Evolutionary conservation across 2,329 filamentous ascomycete genomes (phyloP), one percentile per base, ranked within the genome.

Genomic region (Metarhizium guizhouense): DNA sequence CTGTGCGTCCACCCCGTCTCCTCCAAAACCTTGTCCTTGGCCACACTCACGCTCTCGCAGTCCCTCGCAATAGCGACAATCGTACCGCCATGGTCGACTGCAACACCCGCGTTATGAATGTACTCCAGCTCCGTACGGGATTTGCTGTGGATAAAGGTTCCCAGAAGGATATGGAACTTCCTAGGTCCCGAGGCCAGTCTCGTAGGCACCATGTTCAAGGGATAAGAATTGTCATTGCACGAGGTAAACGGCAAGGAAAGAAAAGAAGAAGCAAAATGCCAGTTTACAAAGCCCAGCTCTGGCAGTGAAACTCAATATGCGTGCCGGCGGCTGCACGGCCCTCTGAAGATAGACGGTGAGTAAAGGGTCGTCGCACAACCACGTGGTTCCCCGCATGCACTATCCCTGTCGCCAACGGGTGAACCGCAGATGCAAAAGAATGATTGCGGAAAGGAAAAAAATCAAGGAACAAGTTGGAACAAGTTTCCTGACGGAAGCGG

Each of bases 111-210:
- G 52, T 77, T 64, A 62, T 82, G 76, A 10, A 81, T 63, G 58
- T 79, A 79, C 52, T 79, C 72, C 16, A 84, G 71, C 62, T 77
- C 67, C 56, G 72, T 70, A 3, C 75, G 72, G 14, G 67, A 70
- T 59, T 72, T 76, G 66, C 76, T 75, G 66, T 83, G 78, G 56
- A 84, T 70, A 61, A 84, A 84, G 0, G 76, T 78, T 57, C 81
- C 81, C 42, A 77, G 64, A 60, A 82, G 79, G 20, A 83, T 62
- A 62, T 79, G 72, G 51, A 75, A 74, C 55, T 64, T 68, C 14
- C 58, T 53, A 13, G 57, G 55, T 38, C 64, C 53, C 60, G 63
- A 58, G 0, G 40, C 51, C 32, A 34, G 32, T 34, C 32, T 34
- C 32, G 32, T 34, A 11, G 32, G 32, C 32, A 34, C 32, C 32